Conservation (phyloP, 2,329 filamentous ascomycete genomes). For the Leptodontidium sp. region DNA sequence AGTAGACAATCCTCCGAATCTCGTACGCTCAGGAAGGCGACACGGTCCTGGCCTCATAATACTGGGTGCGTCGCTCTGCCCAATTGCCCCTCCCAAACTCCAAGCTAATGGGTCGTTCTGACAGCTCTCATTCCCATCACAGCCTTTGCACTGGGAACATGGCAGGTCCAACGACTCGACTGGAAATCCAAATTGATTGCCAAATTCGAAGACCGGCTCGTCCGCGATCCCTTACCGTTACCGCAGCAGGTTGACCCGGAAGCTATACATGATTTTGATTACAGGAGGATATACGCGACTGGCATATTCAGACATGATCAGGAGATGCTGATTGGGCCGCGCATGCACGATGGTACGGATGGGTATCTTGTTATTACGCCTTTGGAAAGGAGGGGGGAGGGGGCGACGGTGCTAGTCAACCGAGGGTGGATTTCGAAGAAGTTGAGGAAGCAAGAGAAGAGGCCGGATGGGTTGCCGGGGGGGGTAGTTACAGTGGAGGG, state of each 20-base stretch:
- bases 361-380: constrained; percentile 94
- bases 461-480: constrained; percentile 70
- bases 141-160: constrained; percentile 88
- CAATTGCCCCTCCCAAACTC: not conserved
- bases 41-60: constrained; percentile 85
- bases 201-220: constrained; percentile 88
- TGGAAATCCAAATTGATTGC: constrained; percentile 96
- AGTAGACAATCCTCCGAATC: constrained; percentile 82
- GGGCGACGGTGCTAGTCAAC: constrained; percentile 83
- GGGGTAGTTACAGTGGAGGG: constrained; percentile 84
- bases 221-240: constrained; percentile 84
- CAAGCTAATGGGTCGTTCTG: constrained; percentile 12
- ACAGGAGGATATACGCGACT: constrained; percentile 79
- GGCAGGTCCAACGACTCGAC: constrained; percentile 91
- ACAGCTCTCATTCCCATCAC: constrained; percentile 80
- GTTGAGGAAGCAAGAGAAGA: constrained; percentile 67
- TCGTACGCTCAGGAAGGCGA: constrained; percentile 76
- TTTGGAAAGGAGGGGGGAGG: constrained; percentile 72
- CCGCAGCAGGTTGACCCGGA: constrained; percentile 82
- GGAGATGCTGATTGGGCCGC: constrained; percentile 95
- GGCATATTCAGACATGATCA: constrained; percentile 84
- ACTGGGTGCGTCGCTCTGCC: constrained; percentile 60
- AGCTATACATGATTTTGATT: constrained; percentile 91
- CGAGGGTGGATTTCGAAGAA: constrained; percentile 91
- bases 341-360: constrained; percentile 87